A percentile compares a stretch with the other conserved stretches of the same genome.
These are phyloP conservation scores for Dillenia suffruticosa DNA, from an alignment of 164 flowering plant species.

Conservation along the genomic window DNA sequence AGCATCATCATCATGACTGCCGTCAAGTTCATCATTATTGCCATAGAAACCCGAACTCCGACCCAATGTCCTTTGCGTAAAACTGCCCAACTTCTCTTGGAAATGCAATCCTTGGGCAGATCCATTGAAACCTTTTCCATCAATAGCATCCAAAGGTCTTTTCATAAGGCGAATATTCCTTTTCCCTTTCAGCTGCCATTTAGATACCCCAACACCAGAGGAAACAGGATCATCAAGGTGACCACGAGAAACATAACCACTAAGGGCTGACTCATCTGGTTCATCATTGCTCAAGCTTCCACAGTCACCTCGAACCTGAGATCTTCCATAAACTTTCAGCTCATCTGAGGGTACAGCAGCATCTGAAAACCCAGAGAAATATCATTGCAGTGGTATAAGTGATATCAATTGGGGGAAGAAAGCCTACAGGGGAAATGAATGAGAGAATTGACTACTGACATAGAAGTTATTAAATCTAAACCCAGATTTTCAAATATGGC, in stretches of 20 bases:
- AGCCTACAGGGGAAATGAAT: no score
- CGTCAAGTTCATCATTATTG: conserved; percentile 20
- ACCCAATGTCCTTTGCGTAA: conserved; percentile 20
- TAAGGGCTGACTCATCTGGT: conserved; percentile 38
- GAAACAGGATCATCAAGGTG: conserved; percentile 32
- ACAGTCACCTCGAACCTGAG: conserved; percentile 19
- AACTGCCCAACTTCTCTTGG: conserved; percentile 23
- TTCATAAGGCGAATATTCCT: conserved; percentile 63
- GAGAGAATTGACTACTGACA: no score
- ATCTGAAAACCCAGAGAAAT: conserved; percentile 29
- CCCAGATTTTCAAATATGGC: no score
- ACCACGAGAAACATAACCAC: conserved; percentile 38
- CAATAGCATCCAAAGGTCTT: conserved; percentile 27
- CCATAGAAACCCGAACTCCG: conserved; percentile 14
- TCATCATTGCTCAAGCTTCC: conserved; percentile 56
- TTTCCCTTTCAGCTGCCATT: conserved; percentile 90
- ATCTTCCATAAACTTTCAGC: background rate
- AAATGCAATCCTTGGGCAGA: conserved; percentile 18
- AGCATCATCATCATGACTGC: conserved; percentile 25
- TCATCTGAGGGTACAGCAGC: conserved; percentile 16
- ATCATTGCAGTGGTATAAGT: no score
- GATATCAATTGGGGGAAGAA: no score
- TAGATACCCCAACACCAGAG: conserved; percentile 54
- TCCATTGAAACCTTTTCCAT: conserved; percentile 23
- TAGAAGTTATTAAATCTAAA: no score